Conservation (phyloP, 78 protist species). For the Dictyostelium purpureum region DNA sequence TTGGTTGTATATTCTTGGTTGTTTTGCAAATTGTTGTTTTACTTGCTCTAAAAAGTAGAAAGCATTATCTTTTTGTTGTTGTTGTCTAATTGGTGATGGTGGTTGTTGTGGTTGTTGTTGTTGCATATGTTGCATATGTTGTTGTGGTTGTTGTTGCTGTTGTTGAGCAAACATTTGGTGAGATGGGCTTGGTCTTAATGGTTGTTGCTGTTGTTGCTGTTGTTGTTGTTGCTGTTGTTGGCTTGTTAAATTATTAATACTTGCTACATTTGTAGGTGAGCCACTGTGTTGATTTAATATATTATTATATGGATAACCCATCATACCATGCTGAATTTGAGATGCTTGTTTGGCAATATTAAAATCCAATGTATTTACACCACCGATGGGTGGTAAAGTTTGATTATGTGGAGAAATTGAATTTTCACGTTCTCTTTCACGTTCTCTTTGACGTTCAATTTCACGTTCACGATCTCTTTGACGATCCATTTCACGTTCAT, state of each 20-base stretch:
- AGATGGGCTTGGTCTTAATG: not conserved
- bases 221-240: constrained; percentile 22
- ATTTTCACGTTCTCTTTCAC: constrained; percentile 20
- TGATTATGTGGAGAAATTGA: not conserved
- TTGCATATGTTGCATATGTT: not conserved
- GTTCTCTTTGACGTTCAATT: constrained; percentile 28
- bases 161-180: not conserved
- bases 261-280: constrained; percentile 23
- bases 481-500: constrained; percentile 1
- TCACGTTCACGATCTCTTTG: constrained; percentile 37
- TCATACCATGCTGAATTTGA: not conserved
- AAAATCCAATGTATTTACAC: not conserved
- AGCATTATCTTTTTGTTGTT: constrained; percentile 91
- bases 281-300: not conserved
- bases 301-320: not conserved
- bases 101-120: constrained; percentile 42
- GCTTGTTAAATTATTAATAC: constrained; percentile 33
- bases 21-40: constrained; percentile 89
- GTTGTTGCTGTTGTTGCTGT: not conserved
- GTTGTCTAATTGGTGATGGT: constrained; percentile 27
- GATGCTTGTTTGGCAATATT: not conserved
- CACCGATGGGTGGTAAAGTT: not conserved
- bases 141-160: constrained; percentile 36
- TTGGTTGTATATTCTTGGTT: constrained; percentile 92
- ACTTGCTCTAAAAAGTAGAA: constrained; percentile 91